Evolutionary conservation across 331 rosid genomes (phyloP).

Genomic region (Saraca asoca): DNA sequence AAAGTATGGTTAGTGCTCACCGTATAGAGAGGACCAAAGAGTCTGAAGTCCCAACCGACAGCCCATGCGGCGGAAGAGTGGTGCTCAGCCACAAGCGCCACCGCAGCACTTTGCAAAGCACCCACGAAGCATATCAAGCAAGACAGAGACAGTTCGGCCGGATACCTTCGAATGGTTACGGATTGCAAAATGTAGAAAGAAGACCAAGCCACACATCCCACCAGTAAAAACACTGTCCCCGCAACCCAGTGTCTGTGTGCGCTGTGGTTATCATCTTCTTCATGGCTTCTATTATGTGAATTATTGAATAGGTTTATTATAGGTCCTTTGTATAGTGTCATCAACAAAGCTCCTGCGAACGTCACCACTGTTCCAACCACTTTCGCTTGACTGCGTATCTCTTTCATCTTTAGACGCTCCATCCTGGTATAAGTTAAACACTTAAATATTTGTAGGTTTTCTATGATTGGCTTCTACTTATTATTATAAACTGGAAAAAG

Average conservation of each 20-base stretch:
- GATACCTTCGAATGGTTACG: conserved; percentile 30
- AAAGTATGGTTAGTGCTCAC: conserved; percentile 34
- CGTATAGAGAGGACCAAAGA: conserved; percentile 65
- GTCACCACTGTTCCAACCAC: conserved; percentile 41
- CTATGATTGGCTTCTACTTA: no score
- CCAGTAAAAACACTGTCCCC: conserved; percentile 37
- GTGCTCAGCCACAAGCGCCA: conserved; percentile 55
- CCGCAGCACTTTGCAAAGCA: conserved; percentile 47
- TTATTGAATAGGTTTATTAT: conserved; percentile 22
- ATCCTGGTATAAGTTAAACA: conserved; percentile 21
- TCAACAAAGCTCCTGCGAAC: conserved; percentile 38
- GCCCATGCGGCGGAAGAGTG: conserved; percentile 51
- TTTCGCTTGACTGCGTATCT: conserved; percentile 37
- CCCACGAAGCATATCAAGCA: conserved; percentile 67
- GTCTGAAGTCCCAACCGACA: conserved; percentile 55
- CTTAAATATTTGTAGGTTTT: no score
- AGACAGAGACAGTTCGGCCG: conserved; percentile 64
- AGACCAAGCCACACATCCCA: conserved; percentile 44
- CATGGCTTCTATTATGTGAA: conserved; percentile 20
- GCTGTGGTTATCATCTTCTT: conserved; percentile 9
- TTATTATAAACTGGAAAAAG: no score
- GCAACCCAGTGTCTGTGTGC: conserved; percentile 37
- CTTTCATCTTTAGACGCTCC: conserved; percentile 35
- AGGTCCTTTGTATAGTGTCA: conserved; percentile 50
- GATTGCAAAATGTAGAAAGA: conserved; percentile 46